Conservation (phyloP, 768 basidiomycete species). For the Amanita inopinata region DNA sequence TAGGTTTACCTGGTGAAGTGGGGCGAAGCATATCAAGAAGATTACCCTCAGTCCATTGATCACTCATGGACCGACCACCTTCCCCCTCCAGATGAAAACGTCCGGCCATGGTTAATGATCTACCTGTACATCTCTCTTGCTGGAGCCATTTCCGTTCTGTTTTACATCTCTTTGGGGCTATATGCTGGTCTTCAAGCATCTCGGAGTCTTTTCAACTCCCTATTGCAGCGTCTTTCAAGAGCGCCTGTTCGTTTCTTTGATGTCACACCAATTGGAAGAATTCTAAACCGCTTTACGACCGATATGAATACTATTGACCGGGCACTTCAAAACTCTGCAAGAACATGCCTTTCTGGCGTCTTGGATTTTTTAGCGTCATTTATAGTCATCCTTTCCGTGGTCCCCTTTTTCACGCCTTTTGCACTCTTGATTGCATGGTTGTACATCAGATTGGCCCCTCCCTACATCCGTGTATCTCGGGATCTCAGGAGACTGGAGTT, state of each 20-base stretch:
- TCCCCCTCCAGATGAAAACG: constrained; percentile 49
- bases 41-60: constrained; percentile 15
- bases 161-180: constrained; percentile 54
- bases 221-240: constrained; percentile 45
- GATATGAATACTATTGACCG: constrained; percentile 72
- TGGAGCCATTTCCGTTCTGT: constrained; percentile 42
- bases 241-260: constrained; percentile 69
- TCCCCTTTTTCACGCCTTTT: constrained; percentile 57
- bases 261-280: constrained; percentile 64
- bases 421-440: constrained; percentile 61
- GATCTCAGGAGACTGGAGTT: constrained; percentile 63
- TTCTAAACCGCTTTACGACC: constrained; percentile 71
- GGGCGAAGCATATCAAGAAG: constrained; percentile 54
- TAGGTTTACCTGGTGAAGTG: constrained; percentile 60
- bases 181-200: constrained; percentile 63
- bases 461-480: constrained; percentile 51
- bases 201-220: constrained; percentile 43
- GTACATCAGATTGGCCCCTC: constrained; percentile 53
- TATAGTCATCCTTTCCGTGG: constrained; percentile 48
- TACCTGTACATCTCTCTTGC: constrained; percentile 54
- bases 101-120: constrained; percentile 56
- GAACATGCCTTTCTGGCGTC: constrained; percentile 44
- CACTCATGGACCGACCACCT: constrained; percentile 40
- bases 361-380: constrained; percentile 58
- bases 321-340: constrained; percentile 44